Evolutionary conservation across 2,329 filamentous ascomycete species (phyloP), one percentile per base, ranked within the genome.

Genomic region (Colletotrichum salicis): DNA sequence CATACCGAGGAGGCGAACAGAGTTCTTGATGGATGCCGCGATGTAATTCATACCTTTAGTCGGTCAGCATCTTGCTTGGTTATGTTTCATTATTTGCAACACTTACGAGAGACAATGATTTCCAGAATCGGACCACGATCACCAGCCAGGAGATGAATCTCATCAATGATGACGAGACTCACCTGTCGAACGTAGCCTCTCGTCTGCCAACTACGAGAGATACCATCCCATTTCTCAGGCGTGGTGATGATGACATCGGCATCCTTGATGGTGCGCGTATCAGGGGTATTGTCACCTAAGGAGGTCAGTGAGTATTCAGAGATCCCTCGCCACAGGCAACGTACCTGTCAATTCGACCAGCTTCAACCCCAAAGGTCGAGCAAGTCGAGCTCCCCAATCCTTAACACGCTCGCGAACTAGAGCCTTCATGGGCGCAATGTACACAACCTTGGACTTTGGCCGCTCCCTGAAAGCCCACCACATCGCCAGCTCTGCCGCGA

Each of bases 181-280:
- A 99, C 96, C 82, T 98, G 93, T 64, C 95, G 91, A 52, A 99
- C 96, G 76, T 99, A 99, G 72, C 94, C 93, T 90, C 96, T 93
- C 5, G 96, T 98, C 81, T 98, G 95, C 96, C 97, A 99, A 78
- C 94, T 97, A 89, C 96, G 93, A 77, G 94, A 97, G 76, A 99
- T 98, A 89, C 97, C 97, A 80, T 99, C 97, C 96, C 96, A 99
- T 81, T 99, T 99, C 84, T 99, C 96, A n/a, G 96, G 97, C 0
- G 97, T 99, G 0, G 96, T 99, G 77, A 99, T 95, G 77, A 99
- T 99, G 73, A 99, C 94, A 80, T 99, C 96, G 4, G 96, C 96
- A 79, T 98, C 93, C 76, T 95, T 91, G 77, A 99, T 99, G 0
- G 96, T 98, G 62, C 94, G 89, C 0, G 96, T 99, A 79, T 99